Evolutionary conservation across 75 land plant species (phyloP).

Genomic region (Cryptomeria japonica): DNA sequence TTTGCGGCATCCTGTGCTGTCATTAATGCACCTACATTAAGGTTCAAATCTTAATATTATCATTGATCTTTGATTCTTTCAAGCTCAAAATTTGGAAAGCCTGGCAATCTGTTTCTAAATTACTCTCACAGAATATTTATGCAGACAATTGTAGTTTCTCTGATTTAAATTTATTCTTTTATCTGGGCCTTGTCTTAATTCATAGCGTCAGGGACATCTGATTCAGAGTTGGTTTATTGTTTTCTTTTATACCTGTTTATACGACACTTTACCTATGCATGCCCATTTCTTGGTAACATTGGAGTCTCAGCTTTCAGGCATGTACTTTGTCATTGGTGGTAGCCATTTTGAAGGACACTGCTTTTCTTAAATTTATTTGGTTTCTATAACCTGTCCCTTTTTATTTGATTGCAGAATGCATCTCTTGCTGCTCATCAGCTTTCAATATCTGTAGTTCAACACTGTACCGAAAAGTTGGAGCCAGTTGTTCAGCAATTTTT

Average conservation of each 20-base stretch:
- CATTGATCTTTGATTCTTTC: background rate
- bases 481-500: constrained; percentile 63
- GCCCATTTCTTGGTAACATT: background rate
- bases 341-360: background rate
- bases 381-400: background rate
- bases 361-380: background rate
- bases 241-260: background rate
- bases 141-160: background rate
- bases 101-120: background rate
- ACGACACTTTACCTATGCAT: background rate
- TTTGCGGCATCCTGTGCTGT: background rate
- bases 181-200: background rate
- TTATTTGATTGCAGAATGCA: constrained; percentile 38
- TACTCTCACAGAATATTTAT: background rate
- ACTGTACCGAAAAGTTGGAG: constrained; percentile 63
- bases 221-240: background rate
- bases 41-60: background rate
- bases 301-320: background rate
- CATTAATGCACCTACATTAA: background rate
- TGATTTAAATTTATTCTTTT: background rate
- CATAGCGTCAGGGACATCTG: background rate
- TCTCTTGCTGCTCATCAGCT: constrained; percentile 63
- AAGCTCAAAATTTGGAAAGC: background rate
- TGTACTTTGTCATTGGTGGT: background rate
- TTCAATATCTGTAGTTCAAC: constrained; percentile 69